Conservation (phyloP, 768 basidiomycete species). For the Termitomyces eurrhizus region DNA sequence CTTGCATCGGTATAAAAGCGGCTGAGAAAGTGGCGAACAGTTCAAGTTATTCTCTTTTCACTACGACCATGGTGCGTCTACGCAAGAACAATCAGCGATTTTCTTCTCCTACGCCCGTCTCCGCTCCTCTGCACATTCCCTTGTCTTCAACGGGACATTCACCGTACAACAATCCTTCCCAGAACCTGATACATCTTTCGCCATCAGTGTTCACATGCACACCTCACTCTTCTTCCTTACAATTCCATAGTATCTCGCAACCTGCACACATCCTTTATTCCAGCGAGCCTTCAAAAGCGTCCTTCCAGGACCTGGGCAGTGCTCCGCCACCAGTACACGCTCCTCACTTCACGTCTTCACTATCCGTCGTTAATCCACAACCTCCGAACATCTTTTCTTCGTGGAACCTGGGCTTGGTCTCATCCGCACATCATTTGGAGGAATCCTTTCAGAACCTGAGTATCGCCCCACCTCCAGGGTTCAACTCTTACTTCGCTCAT, state of each 20-base stretch:
- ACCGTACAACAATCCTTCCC: too few species aligned
- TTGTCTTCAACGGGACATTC: not conserved
- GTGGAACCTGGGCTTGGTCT: not conserved
- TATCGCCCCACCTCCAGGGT: not conserved
- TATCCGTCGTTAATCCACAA: not conserved
- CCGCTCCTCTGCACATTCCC: not conserved
- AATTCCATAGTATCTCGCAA: not conserved
- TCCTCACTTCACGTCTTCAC: not conserved
- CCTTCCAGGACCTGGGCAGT: not conserved
- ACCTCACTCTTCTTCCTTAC: not conserved
- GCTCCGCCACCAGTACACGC: not conserved
- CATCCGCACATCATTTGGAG: not conserved
- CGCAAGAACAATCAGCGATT: not conserved
- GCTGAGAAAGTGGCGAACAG: not conserved
- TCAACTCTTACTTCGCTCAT: not conserved
- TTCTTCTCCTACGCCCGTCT: not conserved
- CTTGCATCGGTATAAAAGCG: not conserved
- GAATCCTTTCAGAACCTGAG: not conserved
- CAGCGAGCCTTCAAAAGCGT: not conserved
- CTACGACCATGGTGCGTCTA: not conserved
- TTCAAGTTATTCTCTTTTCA: not conserved
- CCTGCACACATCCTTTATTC: not conserved
- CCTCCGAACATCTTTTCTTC: not conserved
- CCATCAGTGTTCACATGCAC: not conserved
- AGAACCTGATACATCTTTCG: not conserved